A percentile compares a stretch with the other conserved stretches of the same genome.
Conservation (phyloP, 371 early-diverging fungal genomes). For the Funneliformis caledonium region DNA sequence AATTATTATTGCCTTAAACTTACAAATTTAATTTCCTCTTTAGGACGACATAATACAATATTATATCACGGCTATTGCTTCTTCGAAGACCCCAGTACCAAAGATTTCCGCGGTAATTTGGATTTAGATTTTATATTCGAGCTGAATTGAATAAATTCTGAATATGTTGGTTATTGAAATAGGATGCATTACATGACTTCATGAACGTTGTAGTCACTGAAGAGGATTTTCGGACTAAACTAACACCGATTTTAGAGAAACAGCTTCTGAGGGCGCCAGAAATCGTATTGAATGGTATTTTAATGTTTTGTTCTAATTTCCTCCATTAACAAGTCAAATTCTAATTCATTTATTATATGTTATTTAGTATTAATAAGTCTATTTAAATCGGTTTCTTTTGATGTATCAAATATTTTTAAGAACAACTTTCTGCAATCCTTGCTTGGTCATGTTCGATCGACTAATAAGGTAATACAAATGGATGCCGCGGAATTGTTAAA, state of each 20-base stretch:
- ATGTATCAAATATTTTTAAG: constrained; percentile 64
- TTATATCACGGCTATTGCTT: constrained; percentile 64
- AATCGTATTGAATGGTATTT: constrained; percentile 68
- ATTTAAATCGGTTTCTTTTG: constrained; percentile 61
- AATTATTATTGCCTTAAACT: not conserved
- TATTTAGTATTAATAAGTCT: constrained; percentile 55
- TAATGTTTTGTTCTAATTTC: not conserved
- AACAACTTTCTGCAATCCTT: constrained; percentile 70
- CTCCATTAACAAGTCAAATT: not conserved
- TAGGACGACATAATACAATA: constrained; percentile 62
- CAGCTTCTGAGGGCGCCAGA: constrained; percentile 90
- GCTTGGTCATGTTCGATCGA: constrained; percentile 70
- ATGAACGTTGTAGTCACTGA: constrained; percentile 56
- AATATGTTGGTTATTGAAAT: not conserved
- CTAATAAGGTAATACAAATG: constrained; percentile 60
- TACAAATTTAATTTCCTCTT: not conserved
- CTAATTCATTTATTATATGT: constrained; percentile 28
- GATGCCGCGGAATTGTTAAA: constrained; percentile 64
- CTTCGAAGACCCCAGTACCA: constrained; percentile 61
- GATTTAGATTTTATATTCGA: not conserved
- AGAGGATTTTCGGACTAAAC: constrained; percentile 57
- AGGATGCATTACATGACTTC: constrained; percentile 65
- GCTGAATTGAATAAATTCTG: not conserved
- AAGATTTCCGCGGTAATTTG: constrained; percentile 52
- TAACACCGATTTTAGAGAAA: constrained; percentile 68